Percentiles rank a stretch among this genome's conserved stretches.
Conservation (phyloP, 768 basidiomycete genomes). For the Leccinum disarticulatum region DNA sequence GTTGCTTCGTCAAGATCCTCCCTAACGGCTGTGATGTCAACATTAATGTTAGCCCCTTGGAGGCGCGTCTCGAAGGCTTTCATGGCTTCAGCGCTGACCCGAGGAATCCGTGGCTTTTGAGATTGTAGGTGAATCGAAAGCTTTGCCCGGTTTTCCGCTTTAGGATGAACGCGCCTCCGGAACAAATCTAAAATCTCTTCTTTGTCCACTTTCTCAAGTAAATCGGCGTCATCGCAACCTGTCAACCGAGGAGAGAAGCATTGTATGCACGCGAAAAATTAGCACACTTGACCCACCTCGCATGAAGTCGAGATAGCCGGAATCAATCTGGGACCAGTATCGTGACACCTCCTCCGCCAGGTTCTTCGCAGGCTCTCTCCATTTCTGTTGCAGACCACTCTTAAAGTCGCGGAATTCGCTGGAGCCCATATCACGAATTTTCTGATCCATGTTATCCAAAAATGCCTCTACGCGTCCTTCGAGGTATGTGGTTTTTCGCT, state of each 20-base stretch:
- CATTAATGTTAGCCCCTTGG: constrained; percentile 44
- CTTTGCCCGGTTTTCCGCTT: constrained; percentile 71
- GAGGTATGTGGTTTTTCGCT: constrained; percentile 74
- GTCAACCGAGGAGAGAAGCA: constrained; percentile 1
- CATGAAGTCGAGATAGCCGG: constrained; percentile 84
- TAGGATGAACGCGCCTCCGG: constrained; percentile 65
- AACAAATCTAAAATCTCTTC: constrained; percentile 74
- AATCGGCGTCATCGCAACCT: constrained; percentile 74
- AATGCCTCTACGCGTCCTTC: constrained; percentile 90
- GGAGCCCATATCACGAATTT: constrained; percentile 64
- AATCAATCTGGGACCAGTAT: constrained; percentile 71
- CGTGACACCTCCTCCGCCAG: constrained; percentile 72
- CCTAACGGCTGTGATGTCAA: constrained; percentile 53
- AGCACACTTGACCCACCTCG: constrained; percentile 55
- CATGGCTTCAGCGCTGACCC: constrained; percentile 63
- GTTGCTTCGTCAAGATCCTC: constrained; percentile 51
- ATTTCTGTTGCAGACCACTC: constrained; percentile 71
- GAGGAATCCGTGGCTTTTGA: constrained; percentile 57
- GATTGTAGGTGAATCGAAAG: constrained; percentile 81
- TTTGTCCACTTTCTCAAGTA: constrained; percentile 66
- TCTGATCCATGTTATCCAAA: constrained; percentile 67
- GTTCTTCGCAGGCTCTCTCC: constrained; percentile 88
- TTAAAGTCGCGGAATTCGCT: constrained; percentile 81
- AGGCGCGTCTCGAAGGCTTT: constrained; percentile 60
- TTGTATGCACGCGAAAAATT: background rate